phyloP scores from a whole-genome alignment of 306 rosid genomes.

The Inga leiocalycina region DNA sequence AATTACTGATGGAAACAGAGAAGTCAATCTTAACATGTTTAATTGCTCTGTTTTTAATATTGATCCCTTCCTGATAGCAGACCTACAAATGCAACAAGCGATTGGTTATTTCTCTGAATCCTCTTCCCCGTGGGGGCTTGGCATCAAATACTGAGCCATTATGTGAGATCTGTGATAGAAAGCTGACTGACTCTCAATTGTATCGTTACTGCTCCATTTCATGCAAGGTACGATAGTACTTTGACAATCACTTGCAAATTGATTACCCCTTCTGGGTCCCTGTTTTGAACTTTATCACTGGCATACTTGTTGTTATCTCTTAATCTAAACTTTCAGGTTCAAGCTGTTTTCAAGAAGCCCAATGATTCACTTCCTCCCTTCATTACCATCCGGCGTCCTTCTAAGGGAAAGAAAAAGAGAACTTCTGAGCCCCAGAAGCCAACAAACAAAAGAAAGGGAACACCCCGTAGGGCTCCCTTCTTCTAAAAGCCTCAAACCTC shows the following conservation, averaged over 20 bases:
- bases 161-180: constrained; percentile 43
- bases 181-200: constrained; percentile 37
- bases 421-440: neutral
- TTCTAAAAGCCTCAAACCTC: constrained; percentile 27
- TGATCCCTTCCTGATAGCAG: constrained; percentile 36
- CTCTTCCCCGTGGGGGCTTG: constrained; percentile 36
- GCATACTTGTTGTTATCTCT: neutral
- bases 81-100: constrained; percentile 47
- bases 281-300: neutral
- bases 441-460: constrained; percentile 50
- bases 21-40: neutral
- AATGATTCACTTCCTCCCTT: constrained; percentile 40
- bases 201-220: constrained; percentile 47
- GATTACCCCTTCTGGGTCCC: neutral
- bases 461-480: constrained; percentile 53
- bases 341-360: constrained; percentile 26
- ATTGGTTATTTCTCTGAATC: constrained; percentile 49
- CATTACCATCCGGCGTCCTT: constrained; percentile 13
- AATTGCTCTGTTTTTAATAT: neutral
- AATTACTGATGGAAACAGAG: neutral
- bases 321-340: constrained; percentile 42
- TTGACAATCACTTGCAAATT: constrained; percentile 22
- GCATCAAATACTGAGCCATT: constrained; percentile 12
- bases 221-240: constrained; percentile 47
- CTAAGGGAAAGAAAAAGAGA: neutral